These are phyloP conservation scores for Eimeria praecox DNA, from an alignment of 169 alveolate species.

Conservation along the genomic window DNA sequence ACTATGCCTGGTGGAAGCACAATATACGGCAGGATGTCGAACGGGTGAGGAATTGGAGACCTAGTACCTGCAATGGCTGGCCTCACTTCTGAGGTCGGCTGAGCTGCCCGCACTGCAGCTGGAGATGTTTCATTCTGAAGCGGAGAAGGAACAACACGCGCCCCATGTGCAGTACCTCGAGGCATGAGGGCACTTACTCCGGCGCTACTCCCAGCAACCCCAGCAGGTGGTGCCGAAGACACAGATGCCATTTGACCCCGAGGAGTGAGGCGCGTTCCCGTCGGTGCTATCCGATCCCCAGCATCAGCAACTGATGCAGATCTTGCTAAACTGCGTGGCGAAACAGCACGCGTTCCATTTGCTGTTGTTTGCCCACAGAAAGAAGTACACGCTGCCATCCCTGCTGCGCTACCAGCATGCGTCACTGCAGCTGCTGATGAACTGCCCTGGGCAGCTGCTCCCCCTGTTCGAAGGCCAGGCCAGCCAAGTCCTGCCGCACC, in stretches of 20 bases:
- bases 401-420: background rate
- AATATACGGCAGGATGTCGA: background rate
- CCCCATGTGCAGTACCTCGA: background rate
- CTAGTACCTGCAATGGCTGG: background rate
- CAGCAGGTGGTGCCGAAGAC: background rate
- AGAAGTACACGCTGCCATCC: background rate
- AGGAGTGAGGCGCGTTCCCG: constrained; percentile 5
- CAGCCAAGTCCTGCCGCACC: background rate
- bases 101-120: background rate
- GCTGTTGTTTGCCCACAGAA: background rate
- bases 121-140: background rate
- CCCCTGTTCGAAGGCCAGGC: background rate
- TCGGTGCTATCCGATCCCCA: background rate
- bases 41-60: background rate
- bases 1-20: background rate
- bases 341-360: background rate
- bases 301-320: background rate
- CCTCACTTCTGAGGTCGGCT: background rate
- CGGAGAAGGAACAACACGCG: background rate
- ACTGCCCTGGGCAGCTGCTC: background rate
- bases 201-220: background rate
- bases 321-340: background rate
- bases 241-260: background rate
- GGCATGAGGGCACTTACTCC: background rate
- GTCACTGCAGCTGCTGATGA: background rate